These are phyloP conservation scores for Microcera coccophila DNA, from an alignment of 2,329 filamentous ascomycete genomes.

Conservation along the genomic window DNA sequence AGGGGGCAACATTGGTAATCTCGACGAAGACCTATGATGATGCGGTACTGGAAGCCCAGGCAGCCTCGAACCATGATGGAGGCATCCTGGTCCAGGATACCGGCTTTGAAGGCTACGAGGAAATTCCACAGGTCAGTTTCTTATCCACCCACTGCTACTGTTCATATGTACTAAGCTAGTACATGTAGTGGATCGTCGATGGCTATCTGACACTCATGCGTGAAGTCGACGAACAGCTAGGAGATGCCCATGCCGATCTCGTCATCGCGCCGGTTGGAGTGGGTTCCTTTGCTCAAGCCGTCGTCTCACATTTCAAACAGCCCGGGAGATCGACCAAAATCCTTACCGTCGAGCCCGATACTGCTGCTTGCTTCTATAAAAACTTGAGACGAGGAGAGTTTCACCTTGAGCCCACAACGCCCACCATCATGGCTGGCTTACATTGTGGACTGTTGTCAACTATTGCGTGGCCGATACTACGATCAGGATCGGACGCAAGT, in stretches of 20 bases:
- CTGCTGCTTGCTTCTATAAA: constrained; percentile 55
- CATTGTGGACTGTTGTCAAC: constrained; percentile 67
- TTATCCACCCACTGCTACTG: too few species aligned
- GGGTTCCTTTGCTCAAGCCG: constrained; percentile 68
- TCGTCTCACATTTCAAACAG: constrained; percentile 60
- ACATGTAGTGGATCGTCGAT: constrained; percentile 64
- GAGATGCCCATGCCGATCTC: constrained; percentile 37
- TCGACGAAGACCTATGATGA: constrained; percentile 61
- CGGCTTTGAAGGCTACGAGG: constrained; percentile 61
- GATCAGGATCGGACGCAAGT: constrained; percentile 55
- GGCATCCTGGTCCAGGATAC: constrained; percentile 66
- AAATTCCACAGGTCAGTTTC: constrained; percentile 53
- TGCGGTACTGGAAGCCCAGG: constrained; percentile 49
- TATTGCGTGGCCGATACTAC: constrained; percentile 60
- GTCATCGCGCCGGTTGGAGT: constrained; percentile 67
- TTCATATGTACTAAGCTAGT: rapidly evolving
- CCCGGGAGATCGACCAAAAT: constrained; percentile 35
- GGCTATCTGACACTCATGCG: constrained; percentile 70
- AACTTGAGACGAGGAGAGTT: constrained; percentile 48
- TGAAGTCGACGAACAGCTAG: constrained; percentile 61
- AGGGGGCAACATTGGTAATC: constrained; percentile 58
- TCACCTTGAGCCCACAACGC: constrained; percentile 48
- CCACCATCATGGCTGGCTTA: constrained; percentile 71
- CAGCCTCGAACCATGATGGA: constrained; percentile 36
- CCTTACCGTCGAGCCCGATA: constrained; percentile 67